phyloP scores from a whole-genome alignment of 2,329 filamentous ascomycete genomes.

The Stagonosporopsis vannaccii region DNA sequence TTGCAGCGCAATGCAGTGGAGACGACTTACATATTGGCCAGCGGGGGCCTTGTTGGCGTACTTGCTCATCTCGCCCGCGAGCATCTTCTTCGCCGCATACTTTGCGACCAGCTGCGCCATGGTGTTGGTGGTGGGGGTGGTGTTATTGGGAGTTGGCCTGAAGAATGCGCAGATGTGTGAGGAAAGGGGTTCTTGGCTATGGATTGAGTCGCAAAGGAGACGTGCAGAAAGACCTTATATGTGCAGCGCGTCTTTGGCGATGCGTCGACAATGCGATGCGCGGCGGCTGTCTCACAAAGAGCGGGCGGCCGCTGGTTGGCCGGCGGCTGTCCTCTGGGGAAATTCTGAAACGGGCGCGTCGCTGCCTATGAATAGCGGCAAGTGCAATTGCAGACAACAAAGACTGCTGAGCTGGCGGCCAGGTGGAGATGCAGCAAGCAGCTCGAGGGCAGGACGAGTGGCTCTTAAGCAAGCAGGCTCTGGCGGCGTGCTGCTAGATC shows the following conservation, averaged over 20 bases:
- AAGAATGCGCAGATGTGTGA: not conserved
- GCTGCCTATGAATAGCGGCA: conserved; percentile 47
- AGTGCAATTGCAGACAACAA: conserved; percentile 32
- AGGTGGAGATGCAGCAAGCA: conserved; percentile 22
- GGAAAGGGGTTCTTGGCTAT: conserved; percentile 11
- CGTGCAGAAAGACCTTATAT: conserved; percentile 31
- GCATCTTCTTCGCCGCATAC: conserved; percentile 59
- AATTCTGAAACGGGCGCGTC: conserved; percentile 51
- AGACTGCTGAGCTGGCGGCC: conserved; percentile 15
- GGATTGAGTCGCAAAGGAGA: conserved; percentile 6
- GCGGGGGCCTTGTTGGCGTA: conserved; percentile 54
- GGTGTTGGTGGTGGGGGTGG: conserved; percentile 43
- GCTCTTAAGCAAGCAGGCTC: conserved; percentile 22
- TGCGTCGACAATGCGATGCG: conserved; percentile 20
- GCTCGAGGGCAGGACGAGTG: conserved; percentile 13
- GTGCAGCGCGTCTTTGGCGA: conserved; percentile 8
- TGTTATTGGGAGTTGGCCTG: conserved; percentile 5
- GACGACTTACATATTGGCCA: conserved; percentile 50
- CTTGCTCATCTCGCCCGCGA: conserved; percentile 57
- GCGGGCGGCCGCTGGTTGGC: conserved; percentile 41
- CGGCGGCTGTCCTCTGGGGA: conserved; percentile 29
- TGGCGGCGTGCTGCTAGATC: conserved; percentile 35
- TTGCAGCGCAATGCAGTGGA: not conserved
- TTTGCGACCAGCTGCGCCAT: conserved; percentile 58
- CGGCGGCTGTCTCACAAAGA: conserved; percentile 37